Evolutionary conservation across 140 eudicot species (phyloP), one percentile per base, ranked within the genome.

Genomic region (Oenanthe javanica): DNA sequence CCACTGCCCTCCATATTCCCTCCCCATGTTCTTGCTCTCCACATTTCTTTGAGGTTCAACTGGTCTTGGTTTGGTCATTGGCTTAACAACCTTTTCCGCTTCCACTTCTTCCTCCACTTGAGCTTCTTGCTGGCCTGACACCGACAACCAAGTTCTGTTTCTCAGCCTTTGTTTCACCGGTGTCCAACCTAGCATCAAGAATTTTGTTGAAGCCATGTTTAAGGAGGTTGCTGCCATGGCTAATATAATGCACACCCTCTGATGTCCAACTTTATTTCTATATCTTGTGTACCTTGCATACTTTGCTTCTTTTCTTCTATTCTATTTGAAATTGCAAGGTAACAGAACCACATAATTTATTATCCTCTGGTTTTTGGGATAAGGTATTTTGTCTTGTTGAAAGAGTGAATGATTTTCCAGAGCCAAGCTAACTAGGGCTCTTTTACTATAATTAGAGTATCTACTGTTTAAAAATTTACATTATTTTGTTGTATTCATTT

Each of bases 1-100:
- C 98, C 98, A 93, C 81, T 93, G 96, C 3, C 96, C 93, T 1
- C 98, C 96, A 11, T 86, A 89, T 7, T 87, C 94, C 69, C 88
- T 84, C 4, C 75, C 79, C 98, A 93, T 89, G 83, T 91, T 91
- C 87, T 88, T 93, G 88, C 90, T 91, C 84, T 91, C 43, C 23
- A 87, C 93, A 78, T 93, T 89, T 52, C 74, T 23, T 79, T 91
- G 97, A n/a, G 84, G 83, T 79, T 91, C 95, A 43, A 85, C 97
- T 9, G 97, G 98, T 77, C 93, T 83, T 11, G 87, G 98, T 75
- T 36, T 49, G 11, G 63, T 49, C 72, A 74, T 79, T 52, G 87
- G 86, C 45, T 78, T 70, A n/a, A 78, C 77, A 23, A 76, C 67
- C 55, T 81, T 79, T 23, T 77, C 42, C 57, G 73, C 47, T 2